Base-by-base conservation (phyloP, 2,329 filamentous ascomycete species). In the Verticillium klebahnii region DNA sequence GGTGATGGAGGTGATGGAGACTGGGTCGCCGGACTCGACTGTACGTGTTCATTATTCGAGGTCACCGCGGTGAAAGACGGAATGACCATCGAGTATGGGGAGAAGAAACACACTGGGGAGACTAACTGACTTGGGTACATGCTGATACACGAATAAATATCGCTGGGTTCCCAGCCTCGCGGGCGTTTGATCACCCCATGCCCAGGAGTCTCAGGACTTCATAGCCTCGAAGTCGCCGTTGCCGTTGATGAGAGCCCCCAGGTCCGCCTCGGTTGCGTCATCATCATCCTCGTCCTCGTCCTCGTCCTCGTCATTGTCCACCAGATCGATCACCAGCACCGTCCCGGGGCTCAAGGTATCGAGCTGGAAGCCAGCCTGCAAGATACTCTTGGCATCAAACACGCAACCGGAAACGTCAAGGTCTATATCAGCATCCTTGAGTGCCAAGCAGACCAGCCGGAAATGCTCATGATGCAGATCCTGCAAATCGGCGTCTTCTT, bases 381-480 rank as follows among this genome's bases (percentile, higher is more conserved):
- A 25, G n/a, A 63, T 58, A 12, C 59, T 61, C 1, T 52, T 5
- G 2, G 64, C 56, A 4, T 69, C 67, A 19, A 68, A 68, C 2
- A 69, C 57, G 50, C 67, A 69, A 3, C 67, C 67, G 0, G 67
- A 62, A 11, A 69, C 66, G n/a, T 63, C 65, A 5, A 69, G 62
- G 5, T 65, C 64, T 54, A 69, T 64, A 17, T 67, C 67, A 1
- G 62, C 64, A 31, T 67, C 64, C 57, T 65, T 67, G 19, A 69
- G 60, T 34, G 67, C 67, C 17, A 69, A 54, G 40, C 67, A 69
- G 0, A 68, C 65, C 14, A 58, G 58, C 4, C 67, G 62, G n/a
- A 69, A 67, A 55, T 69, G 67, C 52, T 68, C 66, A 23, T 69
- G 67, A 17, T 69, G 67, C 17, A 52, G 23, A 14, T 68, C 67